Evolutionary conservation across 495 filamentous ascomycete species (phyloP).

Genomic region (Symbiotaphrina buchneri): DNA sequence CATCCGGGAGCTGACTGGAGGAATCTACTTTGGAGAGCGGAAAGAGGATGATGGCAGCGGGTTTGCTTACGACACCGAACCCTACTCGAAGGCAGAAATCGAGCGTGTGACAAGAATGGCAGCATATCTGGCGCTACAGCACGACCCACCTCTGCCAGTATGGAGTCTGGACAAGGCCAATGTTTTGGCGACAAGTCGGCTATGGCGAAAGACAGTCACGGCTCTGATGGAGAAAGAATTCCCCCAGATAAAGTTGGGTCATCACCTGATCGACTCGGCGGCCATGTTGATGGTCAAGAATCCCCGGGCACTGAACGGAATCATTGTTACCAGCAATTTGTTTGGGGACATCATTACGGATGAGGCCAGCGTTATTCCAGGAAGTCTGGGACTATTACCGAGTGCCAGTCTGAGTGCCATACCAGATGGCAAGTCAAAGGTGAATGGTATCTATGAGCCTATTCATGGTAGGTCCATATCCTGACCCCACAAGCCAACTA

Average conservation of each 20-base stretch:
- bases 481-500: background rate
- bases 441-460: conserved; percentile 89
- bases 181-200: conserved; percentile 68
- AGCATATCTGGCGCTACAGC: conserved; percentile 57
- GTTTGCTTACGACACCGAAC: conserved; percentile 69
- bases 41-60: conserved; percentile 68
- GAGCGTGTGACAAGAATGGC: conserved; percentile 75
- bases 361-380: conserved; percentile 91
- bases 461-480: conserved; percentile 53
- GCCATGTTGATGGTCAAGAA: conserved; percentile 98
- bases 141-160: conserved; percentile 60
- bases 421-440: conserved; percentile 53
- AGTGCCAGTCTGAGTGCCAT: conserved; percentile 74
- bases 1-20: conserved; percentile 82
- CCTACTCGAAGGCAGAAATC: conserved; percentile 72
- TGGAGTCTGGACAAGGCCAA: conserved; percentile 95
- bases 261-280: conserved; percentile 88
- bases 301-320: conserved; percentile 71
- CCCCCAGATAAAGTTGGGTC: conserved; percentile 60
- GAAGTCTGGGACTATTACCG: conserved; percentile 72
- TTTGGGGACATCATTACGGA: conserved; percentile 96
- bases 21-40: conserved; percentile 92
- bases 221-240: conserved; percentile 74
- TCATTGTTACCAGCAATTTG: conserved; percentile 83
- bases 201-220: conserved; percentile 77